Base-by-base conservation (phyloP, 768 basidiomycete genomes). In the Boletus reticuloceps region DNA sequence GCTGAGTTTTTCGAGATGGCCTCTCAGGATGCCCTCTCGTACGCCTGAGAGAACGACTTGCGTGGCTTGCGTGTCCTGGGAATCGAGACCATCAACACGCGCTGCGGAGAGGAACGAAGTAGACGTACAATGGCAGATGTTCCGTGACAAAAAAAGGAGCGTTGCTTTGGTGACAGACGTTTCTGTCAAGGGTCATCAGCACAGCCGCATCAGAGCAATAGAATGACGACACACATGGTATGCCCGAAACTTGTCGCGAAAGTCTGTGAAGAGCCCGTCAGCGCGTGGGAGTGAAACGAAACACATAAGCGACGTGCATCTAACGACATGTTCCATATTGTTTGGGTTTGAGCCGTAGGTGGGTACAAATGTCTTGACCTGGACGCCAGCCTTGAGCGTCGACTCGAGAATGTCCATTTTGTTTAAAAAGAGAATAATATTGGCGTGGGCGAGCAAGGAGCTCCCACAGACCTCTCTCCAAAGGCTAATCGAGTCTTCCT, bases 341-440 rank as follows among this genome's bases (percentile, higher is more conserved):
- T 89, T 88, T 1, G 82, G 76, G 8, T 73, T 70, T 53, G 83
- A 77, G 6, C 75, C 80, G 58, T 82, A 89, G 14, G 80, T 83
- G 1, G 86, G 82, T 1, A 89, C 86, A 43, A 78, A 88, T 43
- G 77, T 76, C 53, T 74, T 74, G 6, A 89, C 81, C 9, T 74
- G 69, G 19, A 86, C 74, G 19, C 85, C 85, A 4, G 82, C 70
- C 11, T 72, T 74, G 45, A 90, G 74, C 5, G 81, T 87, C 5
- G 78, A 73, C 41, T 73, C 68, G 22, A 88, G 67, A 25, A 88
- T 80, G 51, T 82, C 81, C 81, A 73, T 89, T 81, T 91, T 91
- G 65, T 91, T 91, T 55, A 90, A 75, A 71, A 91, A 91, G 13
- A 91, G 70, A 31, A 90, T 83, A n/a, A 91, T 73, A 55, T 81